A percentile compares a stretch with the other conserved stretches of the same genome.
Evolutionary conservation across 768 basidiomycete species (phyloP).

Genomic region (Tephrocybe sp.): DNA sequence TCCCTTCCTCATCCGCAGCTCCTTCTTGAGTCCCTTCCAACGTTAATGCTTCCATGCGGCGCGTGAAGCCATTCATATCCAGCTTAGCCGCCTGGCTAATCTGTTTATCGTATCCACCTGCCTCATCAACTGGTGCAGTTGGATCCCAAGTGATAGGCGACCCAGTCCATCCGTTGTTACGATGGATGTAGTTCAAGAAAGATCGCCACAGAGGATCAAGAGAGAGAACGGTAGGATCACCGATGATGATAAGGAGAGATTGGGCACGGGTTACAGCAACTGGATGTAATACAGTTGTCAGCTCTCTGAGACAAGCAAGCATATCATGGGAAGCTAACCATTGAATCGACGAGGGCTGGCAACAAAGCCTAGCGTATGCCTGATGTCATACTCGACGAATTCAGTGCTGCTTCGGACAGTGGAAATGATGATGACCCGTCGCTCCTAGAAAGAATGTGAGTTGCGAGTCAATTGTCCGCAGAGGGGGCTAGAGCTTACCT

Average conservation of each 20-base stretch:
- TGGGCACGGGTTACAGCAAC: conserved; percentile 68
- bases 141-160: conserved; percentile 33
- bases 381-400: conserved; percentile 46
- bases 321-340: conserved; percentile 31
- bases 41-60: conserved; percentile 25
- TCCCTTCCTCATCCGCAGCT: conserved; percentile 10
- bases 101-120: conserved; percentile 20
- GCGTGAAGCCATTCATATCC: conserved; percentile 33
- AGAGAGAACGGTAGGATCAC: conserved; percentile 54
- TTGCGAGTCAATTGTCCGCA: conserved; percentile 26
- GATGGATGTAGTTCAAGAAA: conserved; percentile 56
- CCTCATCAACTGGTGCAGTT: conserved; percentile 16
- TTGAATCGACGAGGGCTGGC: conserved; percentile 56
- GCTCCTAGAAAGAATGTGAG: conserved; percentile 37
- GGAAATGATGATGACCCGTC: conserved; percentile 54
- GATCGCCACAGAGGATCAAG: conserved; percentile 58
- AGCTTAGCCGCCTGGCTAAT: conserved; percentile 21
- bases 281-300: conserved; percentile 18
- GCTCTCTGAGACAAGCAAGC: not conserved
- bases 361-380: conserved; percentile 57
- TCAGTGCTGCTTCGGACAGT: conserved; percentile 55
- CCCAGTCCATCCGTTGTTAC: conserved; percentile 52
- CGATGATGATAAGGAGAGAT: conserved; percentile 60
- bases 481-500: conserved; percentile 32
- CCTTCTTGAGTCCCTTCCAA: conserved; percentile 13